phyloP scores from a whole-genome alignment of 140 eudicot species.

The Senecio squalidus region DNA sequence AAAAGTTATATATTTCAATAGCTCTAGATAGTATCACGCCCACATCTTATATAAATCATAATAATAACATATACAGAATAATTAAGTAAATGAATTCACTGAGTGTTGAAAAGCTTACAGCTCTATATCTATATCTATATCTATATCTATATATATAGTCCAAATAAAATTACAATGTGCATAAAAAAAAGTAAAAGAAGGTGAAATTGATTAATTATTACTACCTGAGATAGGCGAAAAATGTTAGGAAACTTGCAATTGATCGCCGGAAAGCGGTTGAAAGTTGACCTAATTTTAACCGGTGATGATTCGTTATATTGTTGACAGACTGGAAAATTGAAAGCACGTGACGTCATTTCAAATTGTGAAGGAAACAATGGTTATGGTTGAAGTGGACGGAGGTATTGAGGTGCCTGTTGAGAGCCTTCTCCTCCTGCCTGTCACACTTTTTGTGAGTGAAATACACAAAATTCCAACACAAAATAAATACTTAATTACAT shows the following conservation, averaged over 20 bases:
- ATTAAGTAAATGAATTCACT: not conserved
- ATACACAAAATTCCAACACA: no score
- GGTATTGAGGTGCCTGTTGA: not conserved
- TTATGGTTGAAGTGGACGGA: not conserved
- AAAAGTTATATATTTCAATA: slow-evolving; percentile 25
- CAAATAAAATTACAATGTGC: not conserved
- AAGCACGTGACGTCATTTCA: no score
- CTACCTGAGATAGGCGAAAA: slow-evolving; percentile 31
- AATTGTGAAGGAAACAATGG: not conserved
- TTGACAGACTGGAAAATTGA: slow-evolving; percentile 33
- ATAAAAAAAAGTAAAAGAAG: not conserved
- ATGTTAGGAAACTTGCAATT: not conserved
- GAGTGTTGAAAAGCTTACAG: not conserved
- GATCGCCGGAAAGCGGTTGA: slow-evolving; percentile 7
- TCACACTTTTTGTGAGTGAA: no score
- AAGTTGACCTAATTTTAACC: slow-evolving; percentile 16
- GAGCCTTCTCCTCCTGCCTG: no score
- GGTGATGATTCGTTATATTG: slow-evolving; percentile 24
- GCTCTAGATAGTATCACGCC: not conserved
- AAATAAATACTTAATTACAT: no score
- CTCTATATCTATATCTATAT: not conserved
- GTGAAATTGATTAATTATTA: no score
- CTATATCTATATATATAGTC: not conserved
- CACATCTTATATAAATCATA: slow-evolving; percentile 4
- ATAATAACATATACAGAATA: not conserved